Base-by-base conservation (phyloP, 2,329 filamentous ascomycete genomes). In the Exophiala aquamarina region DNA sequence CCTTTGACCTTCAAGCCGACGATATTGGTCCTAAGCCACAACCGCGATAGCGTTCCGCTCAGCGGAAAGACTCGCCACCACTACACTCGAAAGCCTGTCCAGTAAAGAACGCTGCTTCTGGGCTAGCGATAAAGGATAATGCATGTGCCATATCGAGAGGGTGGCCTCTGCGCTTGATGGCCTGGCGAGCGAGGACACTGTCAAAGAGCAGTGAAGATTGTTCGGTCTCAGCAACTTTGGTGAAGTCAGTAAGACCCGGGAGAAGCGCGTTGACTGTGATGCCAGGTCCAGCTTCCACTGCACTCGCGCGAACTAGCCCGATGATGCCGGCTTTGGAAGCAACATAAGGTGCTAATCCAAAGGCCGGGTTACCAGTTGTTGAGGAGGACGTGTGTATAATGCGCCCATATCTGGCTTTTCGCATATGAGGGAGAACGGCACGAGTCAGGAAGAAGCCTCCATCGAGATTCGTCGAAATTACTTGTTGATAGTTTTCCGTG, bases 131-230 rank as follows among this genome's bases (percentile, higher is more conserved):
- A 15, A 9, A 35, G 8, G 14, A 9, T 8, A 35, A n/a, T 9
- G 32, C 32, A 35, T 35, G 32, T 9, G 32, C 32, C 7, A 35
- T 15, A 15, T 35, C 32, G 8, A 9, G 14, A 9, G 32, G 32
- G 8, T n/a, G 7, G 14, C 32, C 32, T 15, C 8, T 15, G 8
- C 32, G 8, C 32, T 35, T 35, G 7, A 35, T 15, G 14, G 7
- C 8, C 14, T 35, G 32, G 8, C 7, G 8, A 35, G 32, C 7
- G 7, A 35, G 32, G 7, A 35, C 14, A 7, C 17, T 35, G 8
- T 8, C 32, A 35, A 35, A 35, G 8, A 35, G 11, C 8, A 13
- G 72, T 15, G 6, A 75, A 51, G 32, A 8, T 8, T 31, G 8
- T 15, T 10, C 17, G 14, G 10, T 15, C 32, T 10, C 14, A 9